phyloP scores from a whole-genome alignment of 2,329 filamentous ascomycete species.

The Calonectria fujianensis region DNA sequence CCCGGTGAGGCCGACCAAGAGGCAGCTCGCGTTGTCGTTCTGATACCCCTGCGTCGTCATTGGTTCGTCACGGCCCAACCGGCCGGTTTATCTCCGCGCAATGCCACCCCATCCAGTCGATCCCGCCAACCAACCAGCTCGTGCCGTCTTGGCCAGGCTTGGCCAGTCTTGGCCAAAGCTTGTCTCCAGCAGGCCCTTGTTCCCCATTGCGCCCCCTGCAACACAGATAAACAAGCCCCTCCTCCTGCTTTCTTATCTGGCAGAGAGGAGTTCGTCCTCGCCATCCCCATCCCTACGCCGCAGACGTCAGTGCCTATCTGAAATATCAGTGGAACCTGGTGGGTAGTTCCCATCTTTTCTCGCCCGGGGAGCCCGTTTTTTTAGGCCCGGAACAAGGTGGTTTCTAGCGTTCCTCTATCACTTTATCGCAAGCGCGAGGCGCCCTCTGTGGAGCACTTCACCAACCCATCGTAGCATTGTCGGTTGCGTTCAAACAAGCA shows the following conservation, averaged over 20 bases:
- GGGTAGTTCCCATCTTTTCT: background rate
- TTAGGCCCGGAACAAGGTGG: slow-evolving; percentile 10
- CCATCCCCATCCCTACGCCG: background rate
- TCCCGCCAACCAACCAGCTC: slow-evolving; percentile 1
- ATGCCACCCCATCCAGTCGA: slow-evolving; percentile 17
- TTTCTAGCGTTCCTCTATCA: background rate
- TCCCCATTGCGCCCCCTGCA: slow-evolving; percentile 1
- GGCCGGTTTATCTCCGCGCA: slow-evolving; percentile 24
- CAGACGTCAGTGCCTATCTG: slow-evolving; percentile 1
- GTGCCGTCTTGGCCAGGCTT: slow-evolving; percentile 12
- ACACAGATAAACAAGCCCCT: slow-evolving; percentile 20
- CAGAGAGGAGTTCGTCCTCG: slow-evolving; percentile 6
- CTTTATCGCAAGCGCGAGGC: background rate
- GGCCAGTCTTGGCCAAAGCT: slow-evolving; percentile 9
- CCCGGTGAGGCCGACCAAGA: background rate
- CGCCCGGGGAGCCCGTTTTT: slow-evolving; percentile 11
- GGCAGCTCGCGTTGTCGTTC: background rate
- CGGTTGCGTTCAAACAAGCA: background rate
- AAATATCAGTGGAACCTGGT: slow-evolving; percentile 21
- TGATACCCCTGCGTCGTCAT: background rate
- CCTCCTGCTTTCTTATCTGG: slow-evolving; percentile 14
- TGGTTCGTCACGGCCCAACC: slow-evolving; percentile 14
- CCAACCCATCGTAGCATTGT: background rate
- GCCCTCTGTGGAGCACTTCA: background rate
- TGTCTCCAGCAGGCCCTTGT: slow-evolving; percentile 5